phyloP scores from a whole-genome alignment of 1,284 basidiomycete genomes.

The Bothia castanella region DNA sequence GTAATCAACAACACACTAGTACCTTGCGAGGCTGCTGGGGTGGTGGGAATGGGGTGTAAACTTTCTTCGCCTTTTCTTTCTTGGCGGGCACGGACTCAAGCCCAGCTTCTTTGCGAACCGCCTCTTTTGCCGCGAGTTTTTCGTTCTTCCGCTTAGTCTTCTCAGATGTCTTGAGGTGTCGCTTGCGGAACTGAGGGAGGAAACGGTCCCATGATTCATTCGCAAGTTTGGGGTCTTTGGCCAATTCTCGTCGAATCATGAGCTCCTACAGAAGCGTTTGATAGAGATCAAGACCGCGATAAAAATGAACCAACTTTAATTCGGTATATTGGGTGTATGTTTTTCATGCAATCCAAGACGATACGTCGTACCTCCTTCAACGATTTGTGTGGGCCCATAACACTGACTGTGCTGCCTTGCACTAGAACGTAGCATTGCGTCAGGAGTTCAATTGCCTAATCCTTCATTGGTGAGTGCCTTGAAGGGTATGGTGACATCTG shows the following conservation, averaged over 20 bases:
- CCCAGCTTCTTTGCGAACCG: slow-evolving; percentile 59
- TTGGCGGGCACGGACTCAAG: slow-evolving; percentile 39
- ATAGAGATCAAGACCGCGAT: slow-evolving; percentile 1
- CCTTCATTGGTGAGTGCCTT: slow-evolving; percentile 11
- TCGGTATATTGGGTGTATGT: slow-evolving; percentile 98
- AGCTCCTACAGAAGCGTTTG: slow-evolving; percentile 65
- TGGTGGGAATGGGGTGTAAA: slow-evolving; percentile 99
- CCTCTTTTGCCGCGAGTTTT: slow-evolving; percentile 49
- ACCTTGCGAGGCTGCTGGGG: slow-evolving; percentile 91
- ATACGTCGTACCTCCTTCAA: slow-evolving; percentile 95
- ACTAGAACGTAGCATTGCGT: slow-evolving; percentile 98
- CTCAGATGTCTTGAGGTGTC: slow-evolving; percentile 87
- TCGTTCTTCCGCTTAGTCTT: slow-evolving; percentile 88
- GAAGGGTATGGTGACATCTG: neutral
- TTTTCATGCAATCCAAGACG: slow-evolving; percentile 98
- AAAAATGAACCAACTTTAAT: slow-evolving; percentile 70
- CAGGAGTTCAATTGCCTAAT: slow-evolving; percentile 91
- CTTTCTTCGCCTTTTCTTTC: slow-evolving; percentile 74
- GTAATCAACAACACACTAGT: slow-evolving; percentile 2
- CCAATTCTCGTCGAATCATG: slow-evolving; percentile 97
- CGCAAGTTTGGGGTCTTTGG: slow-evolving; percentile 96
- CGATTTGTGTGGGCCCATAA: slow-evolving; percentile 95
- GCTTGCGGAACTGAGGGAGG: slow-evolving; percentile 93
- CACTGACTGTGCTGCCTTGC: slow-evolving; percentile 96
- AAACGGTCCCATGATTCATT: slow-evolving; percentile 97